Percentiles rank a stretch among this genome's conserved stretches.
Evolutionary conservation across 2,329 filamentous ascomycete species (phyloP).

Genomic region (Trichoderma pleuroti): DNA sequence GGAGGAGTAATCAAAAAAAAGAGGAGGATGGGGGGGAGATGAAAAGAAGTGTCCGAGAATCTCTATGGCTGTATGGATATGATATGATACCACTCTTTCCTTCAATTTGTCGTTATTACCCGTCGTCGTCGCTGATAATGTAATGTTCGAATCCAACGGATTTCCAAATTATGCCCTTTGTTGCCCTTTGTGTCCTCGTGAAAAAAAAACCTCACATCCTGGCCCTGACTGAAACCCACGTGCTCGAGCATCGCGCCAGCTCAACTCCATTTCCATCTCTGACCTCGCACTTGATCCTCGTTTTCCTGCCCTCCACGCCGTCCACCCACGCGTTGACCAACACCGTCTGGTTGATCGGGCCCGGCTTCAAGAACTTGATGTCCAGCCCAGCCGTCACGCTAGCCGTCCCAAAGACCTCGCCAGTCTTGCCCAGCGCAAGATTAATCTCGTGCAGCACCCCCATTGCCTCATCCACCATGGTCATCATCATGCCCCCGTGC

Average conservation of each 20-base stretch:
- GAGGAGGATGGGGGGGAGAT: neutral
- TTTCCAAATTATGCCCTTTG: neutral
- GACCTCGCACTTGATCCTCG: slow-evolving; percentile 30
- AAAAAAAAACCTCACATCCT: slow-evolving; percentile 26
- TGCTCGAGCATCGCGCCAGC: slow-evolving; percentile 31
- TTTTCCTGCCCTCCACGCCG: slow-evolving; percentile 34
- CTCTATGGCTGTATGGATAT: slow-evolving; percentile 13
- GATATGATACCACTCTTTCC: slow-evolving; percentile 18
- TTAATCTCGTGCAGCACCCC: slow-evolving; percentile 38
- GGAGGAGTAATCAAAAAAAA: neutral
- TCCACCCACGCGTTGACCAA: slow-evolving; percentile 33
- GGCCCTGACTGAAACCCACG: slow-evolving; percentile 33
- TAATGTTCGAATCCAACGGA: neutral
- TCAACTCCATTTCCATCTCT: slow-evolving; percentile 30
- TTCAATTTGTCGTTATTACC: neutral
- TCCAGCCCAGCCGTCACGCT: slow-evolving; percentile 36
- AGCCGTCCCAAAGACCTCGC: slow-evolving; percentile 27
- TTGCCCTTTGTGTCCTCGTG: neutral
- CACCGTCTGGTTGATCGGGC: slow-evolving; percentile 30
- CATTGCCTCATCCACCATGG: slow-evolving; percentile 38
- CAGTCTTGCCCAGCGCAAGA: slow-evolving; percentile 31
- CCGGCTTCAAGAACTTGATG: slow-evolving; percentile 34
- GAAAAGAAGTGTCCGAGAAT: neutral
- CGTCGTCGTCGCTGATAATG: neutral
- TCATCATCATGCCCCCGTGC: slow-evolving; percentile 37